phyloP scores from a whole-genome alignment of 306 rosid species.

The Gillenia trifoliata region DNA sequence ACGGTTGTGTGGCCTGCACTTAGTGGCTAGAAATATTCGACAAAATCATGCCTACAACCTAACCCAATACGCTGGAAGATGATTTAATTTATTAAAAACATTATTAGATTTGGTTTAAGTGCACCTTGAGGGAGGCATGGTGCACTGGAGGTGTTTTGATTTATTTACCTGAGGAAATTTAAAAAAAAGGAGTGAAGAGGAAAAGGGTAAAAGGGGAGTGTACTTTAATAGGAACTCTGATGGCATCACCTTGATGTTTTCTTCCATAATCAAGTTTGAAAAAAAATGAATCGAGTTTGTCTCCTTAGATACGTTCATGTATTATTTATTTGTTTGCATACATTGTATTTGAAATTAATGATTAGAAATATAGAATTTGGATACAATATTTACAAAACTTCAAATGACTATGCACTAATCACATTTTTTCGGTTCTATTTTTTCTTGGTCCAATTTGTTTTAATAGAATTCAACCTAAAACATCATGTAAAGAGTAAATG shows the following conservation, averaged over 20 bases:
- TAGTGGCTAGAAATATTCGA: slow-evolving; percentile 30
- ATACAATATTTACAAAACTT: background rate
- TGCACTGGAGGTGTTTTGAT: background rate
- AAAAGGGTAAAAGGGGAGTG: background rate
- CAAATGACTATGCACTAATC: background rate
- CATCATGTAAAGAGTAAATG: background rate
- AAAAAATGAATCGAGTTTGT: background rate
- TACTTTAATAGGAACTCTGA: background rate
- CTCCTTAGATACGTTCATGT: background rate
- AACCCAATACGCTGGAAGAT: slow-evolving; percentile 28
- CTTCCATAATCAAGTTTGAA: background rate
- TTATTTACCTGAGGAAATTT: background rate
- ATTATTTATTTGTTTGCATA: background rate
- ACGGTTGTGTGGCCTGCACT: slow-evolving; percentile 31
- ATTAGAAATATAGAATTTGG: background rate
- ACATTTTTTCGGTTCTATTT: too few relatives aligned
- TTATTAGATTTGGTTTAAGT: background rate
- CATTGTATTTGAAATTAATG: background rate
- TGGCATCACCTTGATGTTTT: background rate
- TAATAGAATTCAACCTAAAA: too few relatives aligned
- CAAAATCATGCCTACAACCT: slow-evolving; percentile 48
- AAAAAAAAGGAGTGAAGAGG: background rate
- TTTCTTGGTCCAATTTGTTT: too few relatives aligned
- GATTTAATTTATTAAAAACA: slow-evolving; percentile 1
- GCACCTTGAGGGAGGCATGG: background rate